These are phyloP conservation scores for Cladosporium sp. DNA, from an alignment of 2,329 filamentous ascomycete species.

Conservation along the genomic window DNA sequence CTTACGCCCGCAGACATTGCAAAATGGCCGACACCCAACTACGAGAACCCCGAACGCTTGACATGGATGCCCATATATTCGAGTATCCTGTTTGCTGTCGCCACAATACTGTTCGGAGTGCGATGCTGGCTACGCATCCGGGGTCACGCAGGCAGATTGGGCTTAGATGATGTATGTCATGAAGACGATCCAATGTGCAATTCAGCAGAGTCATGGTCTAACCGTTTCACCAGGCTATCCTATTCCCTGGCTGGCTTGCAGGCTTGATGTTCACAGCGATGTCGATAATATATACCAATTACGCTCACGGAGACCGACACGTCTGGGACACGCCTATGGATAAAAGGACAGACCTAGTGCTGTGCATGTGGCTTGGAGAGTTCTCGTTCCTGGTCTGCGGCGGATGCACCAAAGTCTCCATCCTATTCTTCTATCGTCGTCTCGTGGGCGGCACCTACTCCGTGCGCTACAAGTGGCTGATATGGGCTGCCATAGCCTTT, in stretches of 20 bases:
- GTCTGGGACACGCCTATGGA: conserved; percentile 32
- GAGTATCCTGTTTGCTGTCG: conserved; percentile 22
- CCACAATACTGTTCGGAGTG: conserved; percentile 24
- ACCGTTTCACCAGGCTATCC: conserved; percentile 17
- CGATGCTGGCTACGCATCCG: conserved; percentile 28
- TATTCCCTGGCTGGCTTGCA: conserved; percentile 22
- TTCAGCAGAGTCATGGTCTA: neutral
- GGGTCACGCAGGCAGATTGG: conserved; percentile 24
- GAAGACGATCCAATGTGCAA: neutral
- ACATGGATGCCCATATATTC: conserved; percentile 25
- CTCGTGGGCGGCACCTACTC: conserved; percentile 35
- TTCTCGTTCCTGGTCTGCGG: conserved; percentile 30
- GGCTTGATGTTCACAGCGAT: conserved; percentile 22
- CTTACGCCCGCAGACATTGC: conserved; percentile 12
- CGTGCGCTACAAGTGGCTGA: conserved; percentile 33
- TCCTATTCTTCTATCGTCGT: conserved; percentile 41
- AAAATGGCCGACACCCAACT: conserved; percentile 15
- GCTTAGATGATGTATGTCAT: conserved; percentile 30
- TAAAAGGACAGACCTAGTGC: conserved; percentile 14
- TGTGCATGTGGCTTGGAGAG: conserved; percentile 33
- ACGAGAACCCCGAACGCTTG: conserved; percentile 16
- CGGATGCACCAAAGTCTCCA: conserved; percentile 34
- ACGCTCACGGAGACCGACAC: conserved; percentile 31
- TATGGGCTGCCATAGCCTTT: conserved; percentile 36
- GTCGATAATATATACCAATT: conserved; percentile 20